Conservation (phyloP, 768 basidiomycete genomes). For the Pulveroboletus ravenelii region DNA sequence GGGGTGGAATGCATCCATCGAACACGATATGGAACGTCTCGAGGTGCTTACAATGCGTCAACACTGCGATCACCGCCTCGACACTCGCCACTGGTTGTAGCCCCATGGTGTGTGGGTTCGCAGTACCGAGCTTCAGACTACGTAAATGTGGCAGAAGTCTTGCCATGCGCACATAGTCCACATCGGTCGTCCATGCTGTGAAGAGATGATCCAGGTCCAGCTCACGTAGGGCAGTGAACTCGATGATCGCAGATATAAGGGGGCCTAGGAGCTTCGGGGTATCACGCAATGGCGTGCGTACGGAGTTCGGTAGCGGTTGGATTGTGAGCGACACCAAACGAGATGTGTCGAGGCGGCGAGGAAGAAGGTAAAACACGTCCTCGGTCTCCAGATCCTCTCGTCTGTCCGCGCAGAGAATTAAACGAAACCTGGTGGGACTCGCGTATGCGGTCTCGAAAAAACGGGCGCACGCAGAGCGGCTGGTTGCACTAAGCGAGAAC, state of each 20-base stretch:
- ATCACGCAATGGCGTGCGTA: not conserved
- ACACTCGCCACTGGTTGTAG: constrained; percentile 7
- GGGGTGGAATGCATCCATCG: constrained; percentile 8
- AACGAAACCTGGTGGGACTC: constrained; percentile 4
- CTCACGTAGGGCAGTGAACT: constrained; percentile 10
- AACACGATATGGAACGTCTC: constrained; percentile 17
- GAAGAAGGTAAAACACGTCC: constrained; percentile 7
- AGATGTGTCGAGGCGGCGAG: constrained; percentile 10
- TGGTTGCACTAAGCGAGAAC: constrained; percentile 6
- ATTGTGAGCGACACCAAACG: constrained; percentile 5
- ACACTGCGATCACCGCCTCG: constrained; percentile 10
- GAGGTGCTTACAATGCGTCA: constrained; percentile 10
- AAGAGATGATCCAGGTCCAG: constrained; percentile 17
- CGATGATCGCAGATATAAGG: constrained; percentile 5
- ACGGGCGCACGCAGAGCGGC: constrained; percentile 1
- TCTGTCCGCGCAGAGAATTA: constrained; percentile 6
- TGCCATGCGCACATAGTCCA: constrained; percentile 10
- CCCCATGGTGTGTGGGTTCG: not conserved
- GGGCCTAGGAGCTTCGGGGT: constrained; percentile 1
- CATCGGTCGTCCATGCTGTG: constrained; percentile 7
- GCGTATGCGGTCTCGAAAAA: constrained; percentile 11
- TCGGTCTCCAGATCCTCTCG: not conserved
- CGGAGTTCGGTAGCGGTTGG: not conserved
- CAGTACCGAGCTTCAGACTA: constrained; percentile 14
- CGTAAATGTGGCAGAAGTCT: constrained; percentile 6